These are phyloP conservation scores for Coemansia sp. DNA, from an alignment of 192 early-diverging fungal species.

Conservation along the genomic window DNA sequence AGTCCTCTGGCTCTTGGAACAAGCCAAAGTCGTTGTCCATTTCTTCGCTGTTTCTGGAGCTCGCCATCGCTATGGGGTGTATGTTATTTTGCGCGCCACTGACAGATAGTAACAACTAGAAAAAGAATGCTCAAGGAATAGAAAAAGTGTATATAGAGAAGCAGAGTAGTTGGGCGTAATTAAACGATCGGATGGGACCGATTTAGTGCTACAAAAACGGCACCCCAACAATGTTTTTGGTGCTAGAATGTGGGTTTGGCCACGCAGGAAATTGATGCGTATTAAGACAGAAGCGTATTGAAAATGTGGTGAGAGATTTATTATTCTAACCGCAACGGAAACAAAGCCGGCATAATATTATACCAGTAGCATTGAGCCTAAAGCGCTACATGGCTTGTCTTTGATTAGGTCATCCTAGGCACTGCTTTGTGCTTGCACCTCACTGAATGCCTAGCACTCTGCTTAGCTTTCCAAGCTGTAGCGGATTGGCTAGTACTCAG, in stretches of 20 bases:
- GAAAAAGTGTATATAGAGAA: neutral
- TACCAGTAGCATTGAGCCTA: neutral
- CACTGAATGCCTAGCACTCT: neutral
- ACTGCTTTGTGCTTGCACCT: neutral
- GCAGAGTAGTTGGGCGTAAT: neutral
- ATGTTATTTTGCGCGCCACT: neutral
- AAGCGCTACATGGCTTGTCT: neutral
- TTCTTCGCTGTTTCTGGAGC: slow-evolving; percentile 22
- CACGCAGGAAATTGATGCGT: too few relatives aligned
- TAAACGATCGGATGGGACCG: neutral
- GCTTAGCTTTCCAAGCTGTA: too few relatives aligned
- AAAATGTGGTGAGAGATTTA: too few relatives aligned
- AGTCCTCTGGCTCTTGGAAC: slow-evolving; percentile 49
- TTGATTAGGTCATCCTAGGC: neutral
- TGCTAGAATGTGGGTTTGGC: neutral
- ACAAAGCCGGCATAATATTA: neutral
- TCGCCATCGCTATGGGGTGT: neutral
- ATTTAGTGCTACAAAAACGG: neutral
- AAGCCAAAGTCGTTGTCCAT: slow-evolving; percentile 14
- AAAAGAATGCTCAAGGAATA: neutral
- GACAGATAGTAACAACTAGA: neutral
- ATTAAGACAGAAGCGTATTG: too few relatives aligned
- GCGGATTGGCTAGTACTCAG: too few relatives aligned
- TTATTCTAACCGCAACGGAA: too few relatives aligned
- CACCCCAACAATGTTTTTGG: neutral